Conservation (phyloP, 1,284 basidiomycete genomes). For the Melampsora larici-populina region DNA sequence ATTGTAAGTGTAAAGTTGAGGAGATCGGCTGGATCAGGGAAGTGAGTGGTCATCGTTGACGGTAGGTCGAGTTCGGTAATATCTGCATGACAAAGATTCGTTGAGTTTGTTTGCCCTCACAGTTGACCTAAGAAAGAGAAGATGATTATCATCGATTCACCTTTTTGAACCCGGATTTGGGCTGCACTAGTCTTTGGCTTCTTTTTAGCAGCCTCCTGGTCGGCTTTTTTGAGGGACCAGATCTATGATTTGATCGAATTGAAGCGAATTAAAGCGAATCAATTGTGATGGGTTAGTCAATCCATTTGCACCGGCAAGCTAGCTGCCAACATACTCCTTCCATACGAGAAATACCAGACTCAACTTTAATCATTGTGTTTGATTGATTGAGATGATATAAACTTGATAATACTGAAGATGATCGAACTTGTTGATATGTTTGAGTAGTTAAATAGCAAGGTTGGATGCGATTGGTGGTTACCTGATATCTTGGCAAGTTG, state of each 20-base stretch:
- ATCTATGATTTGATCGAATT: slow-evolving; percentile 62
- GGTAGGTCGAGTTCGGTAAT: slow-evolving; percentile 95
- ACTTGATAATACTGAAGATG: too few species aligned
- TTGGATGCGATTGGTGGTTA: too few species aligned
- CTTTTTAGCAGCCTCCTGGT: slow-evolving; percentile 88
- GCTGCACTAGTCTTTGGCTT: slow-evolving; percentile 96
- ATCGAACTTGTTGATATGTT: too few species aligned
- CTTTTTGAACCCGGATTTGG: slow-evolving; percentile 97
- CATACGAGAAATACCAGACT: neutral
- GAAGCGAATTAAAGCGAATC: neutral
- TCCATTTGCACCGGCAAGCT: neutral
- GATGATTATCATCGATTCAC: slow-evolving; percentile 57
- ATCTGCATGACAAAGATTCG: slow-evolving; percentile 60
- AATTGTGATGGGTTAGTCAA: neutral
- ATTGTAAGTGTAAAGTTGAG: slow-evolving; percentile 95
- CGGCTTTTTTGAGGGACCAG: slow-evolving; percentile 96
- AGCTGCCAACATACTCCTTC: neutral
- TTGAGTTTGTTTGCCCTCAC: neutral
- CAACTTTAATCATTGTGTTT: neutral
- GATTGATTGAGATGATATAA: neutral
- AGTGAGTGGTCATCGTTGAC: slow-evolving; percentile 89
- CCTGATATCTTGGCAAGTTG: too few species aligned
- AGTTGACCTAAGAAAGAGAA: slow-evolving; percentile 1
- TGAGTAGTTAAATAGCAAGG: too few species aligned
- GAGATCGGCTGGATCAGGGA: slow-evolving; percentile 84